Evolutionary conservation across 805 yeast genomes (phyloP), one percentile per base, ranked within the genome.

Genomic region (Candida suzukii): DNA sequence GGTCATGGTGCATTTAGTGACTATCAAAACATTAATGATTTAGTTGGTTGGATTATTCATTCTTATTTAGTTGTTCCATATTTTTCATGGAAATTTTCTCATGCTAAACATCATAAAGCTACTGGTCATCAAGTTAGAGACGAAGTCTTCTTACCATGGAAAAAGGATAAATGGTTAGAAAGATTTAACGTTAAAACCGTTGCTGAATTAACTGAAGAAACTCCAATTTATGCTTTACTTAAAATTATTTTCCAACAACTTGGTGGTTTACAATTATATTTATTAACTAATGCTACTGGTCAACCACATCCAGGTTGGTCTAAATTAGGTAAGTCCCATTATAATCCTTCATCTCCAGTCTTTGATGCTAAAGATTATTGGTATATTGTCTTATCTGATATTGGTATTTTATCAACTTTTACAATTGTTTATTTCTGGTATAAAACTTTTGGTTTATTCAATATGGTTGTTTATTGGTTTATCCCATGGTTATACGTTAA

Each of bases 1-100:
- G 82, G 83, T 33, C 83, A 77, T 56, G 73, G 71, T 40, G 82
- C 82, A 17, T 77, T 77, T 54, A 70, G 77, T 30, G 79, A 76
- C 50, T 73, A 73, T 51, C 67, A 63, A 43, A 57, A 56, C 51
- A 66, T 77, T 40, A 77, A 77, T 51, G 80, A 76, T 54, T 54
- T 68, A 22, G 70, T 74, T 43, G 83, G 83, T 40, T 77, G 82
- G 83, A 68, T 73, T 24, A 57, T 77, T 38, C 83, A 77, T 55
- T 74, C 80, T 35, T 76, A 71, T 52, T 59, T 68, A 46, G 59
- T 74, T 46, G 80, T 76, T 41, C 83, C 83, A 24, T 77, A 73
- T 57, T 77, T 77, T 50, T 73, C 80, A 4, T 77, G 82, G 83
- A 76, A 77, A 52, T 76, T 64, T 53, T 65, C 74, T 39, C 83